Evolutionary conservation across 2,329 filamentous ascomycete genomes (phyloP).

Genomic region (Rugonectria rugulosa): DNA sequence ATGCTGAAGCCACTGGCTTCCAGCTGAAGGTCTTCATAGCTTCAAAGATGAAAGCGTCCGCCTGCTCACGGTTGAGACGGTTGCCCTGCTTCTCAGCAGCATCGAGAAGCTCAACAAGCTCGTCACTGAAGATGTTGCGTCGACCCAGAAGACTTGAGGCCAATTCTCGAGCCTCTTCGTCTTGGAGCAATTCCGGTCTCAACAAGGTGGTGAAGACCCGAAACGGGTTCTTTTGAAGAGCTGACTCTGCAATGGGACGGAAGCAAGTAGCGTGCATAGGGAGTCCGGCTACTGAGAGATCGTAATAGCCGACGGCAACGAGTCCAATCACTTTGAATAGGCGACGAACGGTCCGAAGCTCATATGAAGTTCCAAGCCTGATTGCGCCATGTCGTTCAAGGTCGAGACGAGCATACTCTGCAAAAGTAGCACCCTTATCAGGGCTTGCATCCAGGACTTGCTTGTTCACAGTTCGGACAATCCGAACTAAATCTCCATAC

Average conservation of each 20-base stretch:
- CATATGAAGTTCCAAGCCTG: constrained; percentile 53
- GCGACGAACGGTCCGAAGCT: constrained; percentile 51
- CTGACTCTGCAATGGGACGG: constrained; percentile 46
- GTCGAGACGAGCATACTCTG: constrained; percentile 22
- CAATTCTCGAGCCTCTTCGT: constrained; percentile 40
- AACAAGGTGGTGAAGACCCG: constrained; percentile 48
- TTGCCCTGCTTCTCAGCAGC: constrained; percentile 41
- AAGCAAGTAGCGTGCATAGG: constrained; percentile 62
- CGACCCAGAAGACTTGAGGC: constrained; percentile 45
- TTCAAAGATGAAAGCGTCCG: constrained; percentile 49
- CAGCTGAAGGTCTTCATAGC: constrained; percentile 57
- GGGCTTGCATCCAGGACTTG: neutral
- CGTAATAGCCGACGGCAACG: constrained; percentile 60
- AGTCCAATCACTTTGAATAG: constrained; percentile 57
- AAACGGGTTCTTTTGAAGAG: constrained; percentile 48
- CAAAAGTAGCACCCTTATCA: neutral
- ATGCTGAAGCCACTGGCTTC: constrained; percentile 51
- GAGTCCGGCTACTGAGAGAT: constrained; percentile 54
- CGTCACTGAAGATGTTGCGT: constrained; percentile 51
- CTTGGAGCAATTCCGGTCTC: constrained; percentile 50
- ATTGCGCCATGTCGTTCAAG: constrained; percentile 56
- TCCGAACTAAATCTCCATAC: constrained; percentile 42
- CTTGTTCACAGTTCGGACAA: constrained; percentile 41
- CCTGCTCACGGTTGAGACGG: constrained; percentile 41
- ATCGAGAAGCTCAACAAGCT: constrained; percentile 48